These are phyloP conservation scores for Cymbopogon flexuosus DNA, from an alignment of 202 grass and related monocot species.

Conservation along the genomic window DNA sequence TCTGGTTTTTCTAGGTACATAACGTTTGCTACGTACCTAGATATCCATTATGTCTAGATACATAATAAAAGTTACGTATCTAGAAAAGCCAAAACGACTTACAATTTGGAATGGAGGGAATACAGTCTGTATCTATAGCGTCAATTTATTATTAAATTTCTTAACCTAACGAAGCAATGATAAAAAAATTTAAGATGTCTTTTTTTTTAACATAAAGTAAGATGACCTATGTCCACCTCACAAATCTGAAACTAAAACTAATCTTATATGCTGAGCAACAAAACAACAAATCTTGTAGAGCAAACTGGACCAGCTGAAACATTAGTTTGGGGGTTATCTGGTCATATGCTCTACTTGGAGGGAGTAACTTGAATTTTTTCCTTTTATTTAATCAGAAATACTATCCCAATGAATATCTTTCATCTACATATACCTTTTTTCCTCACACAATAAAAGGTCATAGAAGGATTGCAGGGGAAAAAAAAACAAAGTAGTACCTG, in stretches of 20 bases:
- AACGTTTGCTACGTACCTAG: neutral
- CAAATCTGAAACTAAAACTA: neutral
- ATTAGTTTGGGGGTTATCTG: neutral
- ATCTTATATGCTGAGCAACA: neutral
- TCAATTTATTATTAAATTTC: neutral
- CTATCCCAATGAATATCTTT: neutral
- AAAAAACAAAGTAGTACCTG: conserved; percentile 50
- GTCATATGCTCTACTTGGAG: neutral
- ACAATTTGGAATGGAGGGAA: neutral
- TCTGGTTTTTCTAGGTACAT: neutral
- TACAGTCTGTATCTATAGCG: neutral
- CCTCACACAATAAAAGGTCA: neutral
- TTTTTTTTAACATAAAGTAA: neutral
- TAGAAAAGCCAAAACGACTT: neutral
- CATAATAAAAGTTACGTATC: neutral
- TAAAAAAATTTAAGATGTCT: neutral
- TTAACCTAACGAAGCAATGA: neutral
- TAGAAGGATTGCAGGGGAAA: neutral
- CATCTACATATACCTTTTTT: neutral
- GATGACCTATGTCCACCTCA: neutral
- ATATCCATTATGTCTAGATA: neutral
- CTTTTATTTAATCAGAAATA: neutral
- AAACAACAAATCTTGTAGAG: neutral
- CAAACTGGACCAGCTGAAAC: neutral
- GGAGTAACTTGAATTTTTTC: neutral